Conservation (phyloP, 2,329 filamentous ascomycete genomes). For the Claviceps spartinae region DNA sequence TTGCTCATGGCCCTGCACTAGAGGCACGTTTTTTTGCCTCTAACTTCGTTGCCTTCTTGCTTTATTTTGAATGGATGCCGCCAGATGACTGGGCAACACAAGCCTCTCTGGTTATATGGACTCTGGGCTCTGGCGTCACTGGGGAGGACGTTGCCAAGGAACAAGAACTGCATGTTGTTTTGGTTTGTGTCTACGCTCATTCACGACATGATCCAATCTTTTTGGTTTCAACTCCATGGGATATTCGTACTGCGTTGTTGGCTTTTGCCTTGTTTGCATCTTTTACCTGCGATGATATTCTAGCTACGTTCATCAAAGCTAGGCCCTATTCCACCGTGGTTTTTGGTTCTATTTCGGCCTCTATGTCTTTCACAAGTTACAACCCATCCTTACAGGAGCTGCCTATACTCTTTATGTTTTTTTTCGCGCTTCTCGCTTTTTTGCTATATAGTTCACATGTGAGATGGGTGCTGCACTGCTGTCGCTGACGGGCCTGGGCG, state of each 20-base stretch:
- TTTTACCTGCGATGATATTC: not conserved
- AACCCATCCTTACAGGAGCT: too few relatives aligned
- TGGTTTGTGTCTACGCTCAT: not conserved
- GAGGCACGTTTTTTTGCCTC: not conserved
- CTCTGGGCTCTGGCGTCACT: not conserved
- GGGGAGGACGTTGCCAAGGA: not conserved
- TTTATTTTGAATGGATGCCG: slow-evolving; percentile 1
- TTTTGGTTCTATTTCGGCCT: too few relatives aligned
- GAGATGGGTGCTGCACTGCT: too few relatives aligned
- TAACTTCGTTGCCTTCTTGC: not conserved
- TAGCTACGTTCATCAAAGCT: too few relatives aligned
- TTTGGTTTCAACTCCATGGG: not conserved
- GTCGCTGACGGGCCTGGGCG: too few relatives aligned
- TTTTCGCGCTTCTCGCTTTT: too few relatives aligned
- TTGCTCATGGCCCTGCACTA: not conserved
- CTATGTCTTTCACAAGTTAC: too few relatives aligned
- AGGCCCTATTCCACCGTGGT: too few relatives aligned
- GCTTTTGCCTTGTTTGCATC: not conserved
- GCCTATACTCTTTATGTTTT: too few relatives aligned
- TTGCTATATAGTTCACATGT: too few relatives aligned
- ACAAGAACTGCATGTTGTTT: not conserved
- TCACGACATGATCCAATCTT: not conserved
- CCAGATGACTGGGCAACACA: slow-evolving; percentile 1
- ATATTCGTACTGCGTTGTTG: not conserved
- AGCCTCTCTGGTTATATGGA: not conserved